A percentile compares a stretch with the other conserved stretches of the same genome.
phyloP scores from a whole-genome alignment of 139 green algal genomes.

The Pycnococcus provasolii region DNA sequence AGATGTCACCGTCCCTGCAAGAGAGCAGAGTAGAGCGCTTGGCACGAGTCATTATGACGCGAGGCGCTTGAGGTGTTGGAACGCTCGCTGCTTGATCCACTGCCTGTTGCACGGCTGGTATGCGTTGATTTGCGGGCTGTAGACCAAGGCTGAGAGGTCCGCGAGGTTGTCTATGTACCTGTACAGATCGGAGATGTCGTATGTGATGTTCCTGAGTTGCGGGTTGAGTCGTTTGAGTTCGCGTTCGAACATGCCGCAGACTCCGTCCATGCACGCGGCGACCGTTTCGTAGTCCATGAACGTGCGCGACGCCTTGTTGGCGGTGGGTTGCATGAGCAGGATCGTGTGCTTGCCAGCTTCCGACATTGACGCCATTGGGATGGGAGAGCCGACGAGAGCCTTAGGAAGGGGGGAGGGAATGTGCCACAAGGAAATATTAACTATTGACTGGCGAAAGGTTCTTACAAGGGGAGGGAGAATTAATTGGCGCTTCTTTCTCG shows the following conservation, averaged over 20 bases:
- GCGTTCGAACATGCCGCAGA: constrained; percentile 52
- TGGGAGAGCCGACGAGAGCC: no score
- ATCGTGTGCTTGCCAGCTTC: constrained; percentile 35
- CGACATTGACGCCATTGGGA: no score
- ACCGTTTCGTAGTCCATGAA: constrained; percentile 38
- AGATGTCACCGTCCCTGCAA: no score
- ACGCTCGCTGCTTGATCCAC: constrained; percentile 45
- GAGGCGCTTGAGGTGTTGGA: constrained; percentile 36
- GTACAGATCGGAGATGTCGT: constrained; percentile 54
- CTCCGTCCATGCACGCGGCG: constrained; percentile 27
- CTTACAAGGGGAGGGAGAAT: no score
- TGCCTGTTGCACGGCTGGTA: constrained; percentile 43
- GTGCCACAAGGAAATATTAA: no score
- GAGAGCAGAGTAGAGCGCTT: no score
- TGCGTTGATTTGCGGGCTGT: constrained; percentile 16
- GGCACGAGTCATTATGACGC: not conserved
- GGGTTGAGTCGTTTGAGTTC: constrained; percentile 52
- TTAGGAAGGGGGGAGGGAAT: no score
- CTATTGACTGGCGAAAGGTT: no score
- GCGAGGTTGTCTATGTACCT: constrained; percentile 43
- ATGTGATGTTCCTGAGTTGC: constrained; percentile 44
- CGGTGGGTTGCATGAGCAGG: constrained; percentile 33
- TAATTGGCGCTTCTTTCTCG: no score
- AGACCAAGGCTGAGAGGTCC: constrained; percentile 35
- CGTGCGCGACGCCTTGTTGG: constrained; percentile 26